Evolutionary conservation across 768 basidiomycete species (phyloP), one percentile per base, ranked within the genome.

Genomic region (Pulveroboletus sp.): DNA sequence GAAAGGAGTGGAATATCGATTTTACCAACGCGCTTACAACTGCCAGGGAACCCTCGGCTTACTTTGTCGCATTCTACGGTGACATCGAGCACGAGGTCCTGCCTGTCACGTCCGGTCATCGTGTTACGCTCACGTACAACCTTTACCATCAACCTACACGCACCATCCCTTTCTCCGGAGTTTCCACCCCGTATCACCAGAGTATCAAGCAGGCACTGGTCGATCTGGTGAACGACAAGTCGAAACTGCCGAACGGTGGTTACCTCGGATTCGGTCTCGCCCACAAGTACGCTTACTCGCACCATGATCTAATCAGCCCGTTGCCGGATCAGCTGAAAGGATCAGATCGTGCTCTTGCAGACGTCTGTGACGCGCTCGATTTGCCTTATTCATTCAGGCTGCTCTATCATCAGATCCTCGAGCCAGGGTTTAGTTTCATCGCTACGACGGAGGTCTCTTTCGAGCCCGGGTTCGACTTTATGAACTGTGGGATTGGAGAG

Each of bases 281-380:
- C 4, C 58, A 59, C 37, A 41, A 58, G 23, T 51, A 58, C n/a
- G 24, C 49, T 7, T 40, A 51, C 23, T 32, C 42, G 1, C 19
- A 31, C 2, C n/a, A 2, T 5, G 43, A 51, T 1, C 7, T 43
- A 1, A 2, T 59, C 5, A 16, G 29, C 1, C 19, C 5, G 0
- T 20, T 58, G 26, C 8, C 31, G 13, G 42, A 26, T 4, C 58
- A 58, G 35, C n/a, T 59, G 30, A 59, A 56, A 50, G 53, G 55
- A 27, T 41, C 45, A 1, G 54, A 55, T 30, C 43, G 54, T 2
- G 42, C 38, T 0, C 50, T 56, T 4, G 50, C 45, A 1, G 43
- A 49, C n/a, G 38, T 32, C 19, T n/a, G n/a, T n/a, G n/a, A n/a
- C n/a, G n/a, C 17, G 8, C 53, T 56, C 9, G 53, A 48, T 14